A percentile compares a stretch with the other conserved stretches of the same genome.
Conservation (phyloP, 2,329 filamentous ascomycete genomes). For the Blastomyces silverae region DNA sequence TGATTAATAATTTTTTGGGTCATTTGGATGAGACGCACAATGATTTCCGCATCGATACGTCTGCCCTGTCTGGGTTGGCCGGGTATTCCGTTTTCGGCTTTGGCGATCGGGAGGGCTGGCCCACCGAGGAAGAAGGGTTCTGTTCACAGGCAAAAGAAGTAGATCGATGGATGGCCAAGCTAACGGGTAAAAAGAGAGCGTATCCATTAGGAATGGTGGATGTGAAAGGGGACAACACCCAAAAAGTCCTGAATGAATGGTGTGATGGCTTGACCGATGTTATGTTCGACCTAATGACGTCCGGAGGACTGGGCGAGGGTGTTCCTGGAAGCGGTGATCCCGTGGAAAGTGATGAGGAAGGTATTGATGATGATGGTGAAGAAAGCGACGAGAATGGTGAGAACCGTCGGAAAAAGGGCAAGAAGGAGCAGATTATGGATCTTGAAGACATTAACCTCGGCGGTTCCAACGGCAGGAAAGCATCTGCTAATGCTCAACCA, state of each 20-base stretch:
- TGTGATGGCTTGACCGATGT: constrained; percentile 64
- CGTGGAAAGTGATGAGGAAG: constrained; percentile 75
- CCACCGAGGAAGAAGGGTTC: constrained; percentile 81
- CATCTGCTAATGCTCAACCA: constrained; percentile 36
- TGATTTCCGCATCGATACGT: constrained; percentile 92
- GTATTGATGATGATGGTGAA: constrained; percentile 51
- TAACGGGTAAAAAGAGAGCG: constrained; percentile 77
- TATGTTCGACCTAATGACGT: constrained; percentile 52
- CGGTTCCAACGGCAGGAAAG: constrained; percentile 11
- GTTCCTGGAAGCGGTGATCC: constrained; percentile 75
- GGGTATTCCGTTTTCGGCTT: constrained; percentile 94
- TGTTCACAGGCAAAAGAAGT: constrained; percentile 86
- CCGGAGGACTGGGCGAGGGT: constrained; percentile 54
- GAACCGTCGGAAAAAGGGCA: constrained; percentile 38
- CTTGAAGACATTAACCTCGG: constrained; percentile 68
- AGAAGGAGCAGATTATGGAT: constrained; percentile 56
- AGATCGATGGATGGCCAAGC: constrained; percentile 94
- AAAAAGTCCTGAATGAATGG: constrained; percentile 68
- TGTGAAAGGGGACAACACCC: constrained; percentile 62
- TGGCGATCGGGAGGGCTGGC: constrained; percentile 87
- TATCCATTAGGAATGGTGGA: constrained; percentile 87
- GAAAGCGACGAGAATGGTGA: constrained; percentile 37
- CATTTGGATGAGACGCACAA: constrained; percentile 89
- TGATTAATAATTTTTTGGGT: constrained; percentile 78
- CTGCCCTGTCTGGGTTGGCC: constrained; percentile 65